Base-by-base conservation (phyloP, 345 rosid genomes). In the rapeseed (Brassica napus) region DNA sequence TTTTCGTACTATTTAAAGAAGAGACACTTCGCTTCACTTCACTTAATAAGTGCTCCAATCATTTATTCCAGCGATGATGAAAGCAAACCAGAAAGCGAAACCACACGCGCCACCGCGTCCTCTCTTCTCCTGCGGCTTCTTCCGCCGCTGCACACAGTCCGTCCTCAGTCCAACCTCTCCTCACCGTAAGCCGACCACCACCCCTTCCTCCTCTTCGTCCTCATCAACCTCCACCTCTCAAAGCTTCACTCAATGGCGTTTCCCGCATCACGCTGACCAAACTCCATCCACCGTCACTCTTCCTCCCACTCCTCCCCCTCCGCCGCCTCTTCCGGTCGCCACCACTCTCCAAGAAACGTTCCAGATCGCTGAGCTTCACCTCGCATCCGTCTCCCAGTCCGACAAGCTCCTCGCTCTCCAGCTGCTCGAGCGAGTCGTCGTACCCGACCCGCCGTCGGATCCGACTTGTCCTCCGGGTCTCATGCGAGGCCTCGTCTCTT, bases 161-260 rank as follows among this genome's bases (percentile, higher is more conserved):
- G 71, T 79, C 80, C 2, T 71, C 77, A 1, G 79, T 73, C 1
- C 83, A 68, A 1, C 86, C 62, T 6, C 86, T 76, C 10, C 89
- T 85, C 18, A 80, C 54, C 83, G 82, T 30, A 77, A 80, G 1
- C 81, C 71, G 0, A 47, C 71, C 1, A 78, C 81, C 65, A 68
- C 79, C 37, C 72, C 84, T 2, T 87, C 96, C 6, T 90, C 95
- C 2, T 91, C 94, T 8, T 88, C 95, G 1, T 93, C 97, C 10
- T 88, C 96, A 28, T 89, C 97, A 32, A 73, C 96, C 65, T 86
- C 94, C 71, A 81, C 93, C 60, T 91, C 97, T 31, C 98, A 94
- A 54, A 90, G 95, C 86, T 94, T 94, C 87, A 92, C 97, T 44
- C 97, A 89, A 34, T 91, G 98, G 98, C 86, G 82, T 15, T 89